These are phyloP conservation scores for Backusella westeae DNA, from an alignment of 192 early-diverging fungal species.

Conservation along the genomic window DNA sequence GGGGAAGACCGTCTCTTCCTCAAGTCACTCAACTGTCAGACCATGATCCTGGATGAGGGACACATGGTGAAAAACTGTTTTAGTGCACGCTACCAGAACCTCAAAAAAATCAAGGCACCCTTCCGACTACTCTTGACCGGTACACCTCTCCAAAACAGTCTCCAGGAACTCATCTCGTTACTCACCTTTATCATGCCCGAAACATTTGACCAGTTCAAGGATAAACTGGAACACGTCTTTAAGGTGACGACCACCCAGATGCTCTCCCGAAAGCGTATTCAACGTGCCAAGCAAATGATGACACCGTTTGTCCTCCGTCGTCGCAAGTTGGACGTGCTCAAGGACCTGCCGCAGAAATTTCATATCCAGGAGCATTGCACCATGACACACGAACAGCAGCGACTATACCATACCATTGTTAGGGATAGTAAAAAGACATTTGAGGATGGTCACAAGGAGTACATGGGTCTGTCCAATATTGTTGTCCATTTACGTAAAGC, in stretches of 20 bases:
- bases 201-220: slow-evolving; percentile 63
- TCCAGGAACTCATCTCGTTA: slow-evolving; percentile 82
- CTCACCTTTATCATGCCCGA: slow-evolving; percentile 86
- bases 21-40: slow-evolving; percentile 55
- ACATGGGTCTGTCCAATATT: slow-evolving; percentile 45
- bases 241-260: slow-evolving; percentile 52
- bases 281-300: slow-evolving; percentile 80
- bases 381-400: slow-evolving; percentile 47
- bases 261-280: slow-evolving; percentile 61
- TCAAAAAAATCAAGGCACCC: slow-evolving; percentile 58
- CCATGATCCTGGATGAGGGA: slow-evolving; percentile 87
- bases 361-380: slow-evolving; percentile 50
- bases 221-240: slow-evolving; percentile 56
- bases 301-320: slow-evolving; percentile 86
- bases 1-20: slow-evolving; percentile 75
- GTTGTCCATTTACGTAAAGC: slow-evolving; percentile 87
- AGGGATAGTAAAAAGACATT: slow-evolving; percentile 23
- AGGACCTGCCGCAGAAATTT: slow-evolving; percentile 62
- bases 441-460: slow-evolving; percentile 19
- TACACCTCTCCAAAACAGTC: slow-evolving; percentile 85
- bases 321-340: slow-evolving; percentile 71
- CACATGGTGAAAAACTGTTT: slow-evolving; percentile 90
- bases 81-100: slow-evolving; percentile 72
- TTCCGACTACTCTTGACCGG: slow-evolving; percentile 79
- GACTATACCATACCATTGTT: slow-evolving; percentile 52